Evolutionary conservation across 1,284 basidiomycete species (phyloP).

Genomic region (Malassezia obtusa): DNA sequence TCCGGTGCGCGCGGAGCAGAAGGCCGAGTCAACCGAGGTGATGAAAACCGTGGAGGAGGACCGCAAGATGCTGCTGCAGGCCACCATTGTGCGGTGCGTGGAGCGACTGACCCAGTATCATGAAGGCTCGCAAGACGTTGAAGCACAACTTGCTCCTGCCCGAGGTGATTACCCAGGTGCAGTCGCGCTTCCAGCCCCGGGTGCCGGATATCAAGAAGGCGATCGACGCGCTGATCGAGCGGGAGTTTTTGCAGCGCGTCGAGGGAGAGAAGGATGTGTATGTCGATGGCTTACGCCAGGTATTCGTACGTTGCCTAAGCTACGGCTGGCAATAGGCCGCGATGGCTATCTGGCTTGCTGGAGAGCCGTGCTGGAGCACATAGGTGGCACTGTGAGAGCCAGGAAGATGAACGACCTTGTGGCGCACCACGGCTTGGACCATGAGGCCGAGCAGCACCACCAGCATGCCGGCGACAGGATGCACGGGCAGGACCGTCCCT

Average conservation of each 20-base stretch:
- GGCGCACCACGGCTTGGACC: constrained; percentile 3
- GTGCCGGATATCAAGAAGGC: constrained; percentile 76
- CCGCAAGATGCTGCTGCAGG: constrained; percentile 91
- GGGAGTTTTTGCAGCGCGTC: constrained; percentile 91
- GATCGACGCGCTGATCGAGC: constrained; percentile 92
- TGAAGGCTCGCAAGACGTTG: constrained; percentile 93
- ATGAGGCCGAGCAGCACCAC: background rate
- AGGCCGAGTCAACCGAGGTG: constrained; percentile 80
- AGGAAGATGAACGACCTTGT: background rate
- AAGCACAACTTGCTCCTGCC: constrained; percentile 89
- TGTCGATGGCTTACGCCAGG: background rate
- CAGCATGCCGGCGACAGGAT: background rate
- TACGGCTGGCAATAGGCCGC: background rate
- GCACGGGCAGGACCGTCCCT: constrained; percentile 4
- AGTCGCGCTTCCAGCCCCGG: constrained; percentile 75
- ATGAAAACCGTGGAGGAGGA: constrained; percentile 95
- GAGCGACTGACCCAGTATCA: constrained; percentile 57
- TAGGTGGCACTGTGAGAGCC: background rate
- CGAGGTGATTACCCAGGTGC: constrained; percentile 86
- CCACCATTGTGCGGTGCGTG: constrained; percentile 80
- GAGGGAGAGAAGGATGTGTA: constrained; percentile 54
- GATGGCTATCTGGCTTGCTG: background rate
- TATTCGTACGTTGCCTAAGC: constrained; percentile 30
- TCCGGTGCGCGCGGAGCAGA: constrained; percentile 87
- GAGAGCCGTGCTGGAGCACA: background rate